A percentile compares a stretch with the other conserved stretches of the same genome.
Conservation (phyloP, 2,329 filamentous ascomycete species). For the Zopfia rhizophila region DNA sequence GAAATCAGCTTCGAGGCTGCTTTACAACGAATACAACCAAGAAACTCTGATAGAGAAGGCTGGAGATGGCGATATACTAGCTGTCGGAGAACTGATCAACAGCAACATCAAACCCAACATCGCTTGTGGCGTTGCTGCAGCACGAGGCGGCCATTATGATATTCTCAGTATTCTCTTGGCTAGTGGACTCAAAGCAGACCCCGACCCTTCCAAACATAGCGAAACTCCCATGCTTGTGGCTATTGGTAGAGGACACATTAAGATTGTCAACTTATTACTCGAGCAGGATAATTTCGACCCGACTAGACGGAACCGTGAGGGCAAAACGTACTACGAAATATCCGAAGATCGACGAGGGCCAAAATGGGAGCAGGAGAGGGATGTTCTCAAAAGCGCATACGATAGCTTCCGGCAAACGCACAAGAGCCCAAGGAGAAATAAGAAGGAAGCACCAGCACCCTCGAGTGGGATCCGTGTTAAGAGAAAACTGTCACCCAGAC, state of each 20-base stretch:
- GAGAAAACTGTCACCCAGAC: constrained; percentile 41
- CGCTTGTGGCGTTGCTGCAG: constrained; percentile 88
- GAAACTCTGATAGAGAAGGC: constrained; percentile 61
- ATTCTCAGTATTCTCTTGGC: constrained; percentile 78
- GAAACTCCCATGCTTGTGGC: constrained; percentile 94
- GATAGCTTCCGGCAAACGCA: constrained; percentile 62
- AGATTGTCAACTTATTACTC: constrained; percentile 83
- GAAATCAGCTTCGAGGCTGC: constrained; percentile 53
- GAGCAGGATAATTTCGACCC: constrained; percentile 85
- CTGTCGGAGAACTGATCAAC: constrained; percentile 60
- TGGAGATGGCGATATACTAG: constrained; percentile 59
- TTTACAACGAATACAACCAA: constrained; percentile 62
- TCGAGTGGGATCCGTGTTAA: constrained; percentile 38
- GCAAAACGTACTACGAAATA: constrained; percentile 87
- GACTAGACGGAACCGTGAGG: constrained; percentile 75
- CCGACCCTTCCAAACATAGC: constrained; percentile 79
- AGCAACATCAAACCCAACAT: constrained; percentile 72
- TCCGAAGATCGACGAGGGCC: constrained; percentile 84
- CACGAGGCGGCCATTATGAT: constrained; percentile 88
- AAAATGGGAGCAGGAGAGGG: constrained; percentile 88
- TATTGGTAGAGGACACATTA: constrained; percentile 87
- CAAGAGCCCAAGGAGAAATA: constrained; percentile 45
- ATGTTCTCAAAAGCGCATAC: constrained; percentile 80
- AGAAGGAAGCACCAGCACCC: constrained; percentile 45
- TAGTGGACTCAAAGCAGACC: constrained; percentile 58